A percentile compares a stretch with the other conserved stretches of the same genome.
Evolutionary conservation across 169 alveolate genomes (phyloP).

Genomic region (Plasmodium gonderi): DNA sequence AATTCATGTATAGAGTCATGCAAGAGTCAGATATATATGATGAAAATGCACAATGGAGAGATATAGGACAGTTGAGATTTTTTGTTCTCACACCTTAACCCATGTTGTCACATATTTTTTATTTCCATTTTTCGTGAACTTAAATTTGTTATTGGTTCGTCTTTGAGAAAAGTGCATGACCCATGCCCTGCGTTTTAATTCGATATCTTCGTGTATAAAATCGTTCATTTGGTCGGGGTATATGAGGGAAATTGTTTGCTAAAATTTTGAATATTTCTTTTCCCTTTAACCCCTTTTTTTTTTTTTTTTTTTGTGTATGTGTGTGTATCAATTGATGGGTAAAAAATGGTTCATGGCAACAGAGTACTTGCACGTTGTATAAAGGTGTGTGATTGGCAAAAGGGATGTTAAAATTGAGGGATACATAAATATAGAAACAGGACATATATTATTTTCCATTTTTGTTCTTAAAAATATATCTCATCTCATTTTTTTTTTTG

Average conservation of each 20-base stretch:
- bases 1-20: background rate
- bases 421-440: no score
- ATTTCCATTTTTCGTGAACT: conserved; percentile 8
- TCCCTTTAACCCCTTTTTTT: background rate
- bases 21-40: background rate
- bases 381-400: no score
- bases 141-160: conserved; percentile 20
- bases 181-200: conserved; percentile 41
- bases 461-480: no score
- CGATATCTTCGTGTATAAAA: conserved; percentile 27
- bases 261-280: background rate
- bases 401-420: no score
- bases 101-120: conserved; percentile 27
- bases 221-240: conserved; percentile 38
- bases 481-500: no score
- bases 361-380: no score
- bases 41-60: background rate
- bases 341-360: no score
- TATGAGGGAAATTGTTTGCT: background rate
- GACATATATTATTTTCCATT: background rate
- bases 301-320: background rate
- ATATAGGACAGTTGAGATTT: no score
- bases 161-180: conserved; percentile 11
- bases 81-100: conserved; percentile 39
- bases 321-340: no score